Evolutionary conservation across 176 grass and related monocot species (phyloP), one percentile per base, ranked within the genome.

Genomic region (Triticum monococcum): DNA sequence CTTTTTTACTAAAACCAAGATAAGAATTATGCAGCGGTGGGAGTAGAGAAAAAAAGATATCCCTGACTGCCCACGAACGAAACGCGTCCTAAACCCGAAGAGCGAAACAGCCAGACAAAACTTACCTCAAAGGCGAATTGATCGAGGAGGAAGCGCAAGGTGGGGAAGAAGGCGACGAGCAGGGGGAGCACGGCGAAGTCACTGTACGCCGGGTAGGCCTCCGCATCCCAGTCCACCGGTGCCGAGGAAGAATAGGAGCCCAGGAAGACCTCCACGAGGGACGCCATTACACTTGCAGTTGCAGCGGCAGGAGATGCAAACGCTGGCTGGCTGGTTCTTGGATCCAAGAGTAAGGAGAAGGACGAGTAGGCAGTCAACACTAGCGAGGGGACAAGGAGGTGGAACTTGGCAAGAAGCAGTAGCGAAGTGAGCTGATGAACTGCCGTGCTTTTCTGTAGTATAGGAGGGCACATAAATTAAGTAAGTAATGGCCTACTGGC

Each of bases 71-170:
- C 40, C 57, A 48, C 6, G 36, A 77, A 24, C 35, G 5, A 20
- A 50, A 50, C 13, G 46, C 13, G 46, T 50, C 46, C 26, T 7
- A 1, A 32, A 50, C 40, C 40, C 1, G 17, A 12, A 7, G 54
- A 57, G 18, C 13, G 50, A 83, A 87, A 50, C 46, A 50, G 1
- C 13, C 16, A 79, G 74, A 72, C 60, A 59, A 72, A 59, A 72
- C 20, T 77, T 86, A 97, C 92, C 92, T 97, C 90, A 80, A 97
- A 92, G 37, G 94, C 81, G 72, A 94, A 84, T 36, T 86, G 86
- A 86, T 94, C 95, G 50, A 97, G 92, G 85, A 97, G 86, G 88
- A 91, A 97, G 37, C 95, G 86, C 50, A 94, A 68, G 22, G 90
- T 81, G 13, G 84, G 92, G 88, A 97, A 97, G 95, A 97, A 97